A percentile compares a stretch with the other conserved stretches of the same genome.
Evolutionary conservation across 257 asterid genomes (phyloP).

Genomic region (Capsicum rhomboideum): DNA sequence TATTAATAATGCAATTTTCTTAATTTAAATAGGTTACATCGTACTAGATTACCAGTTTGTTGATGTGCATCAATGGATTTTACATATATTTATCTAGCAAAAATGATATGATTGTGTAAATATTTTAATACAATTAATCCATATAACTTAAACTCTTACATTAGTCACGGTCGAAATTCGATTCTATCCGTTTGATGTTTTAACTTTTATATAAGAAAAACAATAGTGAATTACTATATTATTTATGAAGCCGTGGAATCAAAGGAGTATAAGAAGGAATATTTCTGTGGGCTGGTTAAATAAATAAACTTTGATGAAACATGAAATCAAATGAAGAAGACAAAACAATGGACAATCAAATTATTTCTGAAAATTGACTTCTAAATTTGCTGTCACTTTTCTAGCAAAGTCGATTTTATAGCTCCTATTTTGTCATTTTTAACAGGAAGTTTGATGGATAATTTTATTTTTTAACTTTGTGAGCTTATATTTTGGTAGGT

Average conservation of each 20-base stretch:
- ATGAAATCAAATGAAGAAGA: neutral
- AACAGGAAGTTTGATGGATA: neutral
- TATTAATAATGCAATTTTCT: no score
- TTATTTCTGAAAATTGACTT: neutral
- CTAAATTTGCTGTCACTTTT: neutral
- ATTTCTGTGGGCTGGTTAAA: neutral
- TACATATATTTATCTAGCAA: neutral
- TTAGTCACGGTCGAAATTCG: neutral
- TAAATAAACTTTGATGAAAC: neutral
- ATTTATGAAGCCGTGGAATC: neutral
- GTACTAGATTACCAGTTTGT: no score
- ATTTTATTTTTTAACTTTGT: neutral
- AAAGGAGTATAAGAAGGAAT: neutral
- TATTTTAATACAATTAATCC: neutral
- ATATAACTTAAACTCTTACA: neutral
- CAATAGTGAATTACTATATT: neutral
- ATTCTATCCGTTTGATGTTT: neutral
- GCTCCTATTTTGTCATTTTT: neutral
- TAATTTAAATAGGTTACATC: no score
- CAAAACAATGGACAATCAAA: neutral
- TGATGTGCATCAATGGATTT: neutral
- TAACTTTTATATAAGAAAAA: neutral
- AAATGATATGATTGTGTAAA: neutral
- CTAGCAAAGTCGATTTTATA: neutral
- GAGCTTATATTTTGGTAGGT: neutral